Base-by-base conservation (phyloP, 1,284 basidiomycete genomes). In the Ceratobasidium sp. region DNA sequence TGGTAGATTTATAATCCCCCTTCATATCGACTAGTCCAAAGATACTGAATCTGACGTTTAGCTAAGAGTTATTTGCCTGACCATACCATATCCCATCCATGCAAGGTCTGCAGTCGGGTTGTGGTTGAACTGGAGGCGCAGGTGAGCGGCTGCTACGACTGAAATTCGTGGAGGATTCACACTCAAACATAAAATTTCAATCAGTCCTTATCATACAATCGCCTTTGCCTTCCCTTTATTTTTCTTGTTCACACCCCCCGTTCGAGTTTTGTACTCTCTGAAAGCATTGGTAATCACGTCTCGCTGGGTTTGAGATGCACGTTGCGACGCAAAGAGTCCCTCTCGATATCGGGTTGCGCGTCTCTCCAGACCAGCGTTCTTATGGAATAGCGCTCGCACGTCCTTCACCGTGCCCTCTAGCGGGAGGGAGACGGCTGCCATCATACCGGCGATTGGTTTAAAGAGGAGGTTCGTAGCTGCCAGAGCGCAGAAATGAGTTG, bases 391-490 rank as follows among this genome's bases (percentile, higher is more conserved):
- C n/a, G 80, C 79, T 59, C 83, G 82, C 31, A 82, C 78, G 58
- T 81, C 81, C 74, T 83, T 83, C 80, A 81, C 83, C 5, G 82
- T 82, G 5, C 86, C 86, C 27, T 81, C 78, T 19, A 86, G 74
- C 0, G 86, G 85, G 66, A 84, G 81, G 2, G 83, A 81, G 16
- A 86, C 79, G 8, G 83, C 76, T n/a, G 84, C 85, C 0, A 84
- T 76, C 16, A 84, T 83, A 14, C 86, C 86, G 22, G 69, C 56
- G 5, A 53, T 7, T 1, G 69, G 69, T 48, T 72, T 72, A 29
- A 53, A 24, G 6, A 37, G 22, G 1, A 53, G 14, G 48, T 62
- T 72, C 19, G 58, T 41, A 14, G 43, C 69, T 72, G 11, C 1
- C 7, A 49, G 27, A 11, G 5, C 27, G 51, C 6, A 9, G 5